Conservation (phyloP, 768 basidiomycete genomes). For the Clavaria fumosa region DNA sequence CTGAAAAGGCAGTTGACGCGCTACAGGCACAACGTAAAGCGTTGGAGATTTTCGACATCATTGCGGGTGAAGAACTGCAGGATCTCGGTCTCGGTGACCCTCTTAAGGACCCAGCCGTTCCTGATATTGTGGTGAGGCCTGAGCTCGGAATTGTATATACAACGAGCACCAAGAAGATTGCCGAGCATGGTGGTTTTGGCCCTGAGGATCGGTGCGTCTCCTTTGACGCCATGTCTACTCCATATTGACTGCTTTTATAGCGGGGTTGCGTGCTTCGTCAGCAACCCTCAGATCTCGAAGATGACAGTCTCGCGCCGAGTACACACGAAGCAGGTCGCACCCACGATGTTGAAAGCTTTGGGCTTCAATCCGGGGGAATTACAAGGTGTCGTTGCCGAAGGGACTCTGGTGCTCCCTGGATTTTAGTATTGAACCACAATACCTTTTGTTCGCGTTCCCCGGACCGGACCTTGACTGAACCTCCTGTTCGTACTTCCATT, state of each 20-base stretch:
- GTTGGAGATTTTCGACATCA: constrained; percentile 3
- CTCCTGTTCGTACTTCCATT: too few species aligned
- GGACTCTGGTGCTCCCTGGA: background rate
- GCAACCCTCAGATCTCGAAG: constrained; percentile 1
- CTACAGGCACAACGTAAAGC: background rate
- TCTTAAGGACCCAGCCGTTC: constrained; percentile 2
- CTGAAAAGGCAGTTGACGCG: background rate
- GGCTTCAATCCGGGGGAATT: background rate
- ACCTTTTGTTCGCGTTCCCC: too few species aligned
- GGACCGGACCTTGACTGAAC: too few species aligned
- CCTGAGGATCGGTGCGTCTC: constrained; percentile 1
- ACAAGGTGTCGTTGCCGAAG: constrained; percentile 1
- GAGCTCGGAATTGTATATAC: constrained; percentile 3
- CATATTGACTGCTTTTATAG: too few species aligned
- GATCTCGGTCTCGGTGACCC: constrained; percentile 1
- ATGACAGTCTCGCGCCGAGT: background rate
- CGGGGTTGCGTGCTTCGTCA: constrained; percentile 4
- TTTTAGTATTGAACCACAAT: background rate
- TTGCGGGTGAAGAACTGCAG: background rate
- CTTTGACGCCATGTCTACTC: too few species aligned
- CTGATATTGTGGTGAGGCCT: constrained; percentile 2
- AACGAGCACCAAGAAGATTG: constrained; percentile 1
- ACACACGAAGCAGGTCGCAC: constrained; percentile 2
- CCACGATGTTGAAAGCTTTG: constrained; percentile 1
- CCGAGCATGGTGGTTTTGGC: constrained; percentile 4